A percentile compares a stretch with the other conserved stretches of the same genome.
Conservation (phyloP, 2,329 filamentous ascomycete genomes). For the Knufia petricola region DNA sequence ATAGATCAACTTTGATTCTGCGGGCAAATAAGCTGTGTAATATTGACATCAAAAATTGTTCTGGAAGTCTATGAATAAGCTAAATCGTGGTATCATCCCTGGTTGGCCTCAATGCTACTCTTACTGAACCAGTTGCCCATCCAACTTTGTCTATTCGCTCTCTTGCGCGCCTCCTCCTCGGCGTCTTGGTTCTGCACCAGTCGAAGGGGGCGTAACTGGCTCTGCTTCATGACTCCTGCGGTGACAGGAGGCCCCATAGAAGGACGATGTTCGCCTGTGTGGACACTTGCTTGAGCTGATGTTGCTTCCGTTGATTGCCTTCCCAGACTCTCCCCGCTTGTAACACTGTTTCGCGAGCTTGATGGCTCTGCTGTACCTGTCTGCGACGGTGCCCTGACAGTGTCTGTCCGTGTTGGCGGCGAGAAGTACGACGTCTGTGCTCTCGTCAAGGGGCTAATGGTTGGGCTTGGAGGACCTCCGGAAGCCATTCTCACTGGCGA, state of each 20-base stretch:
- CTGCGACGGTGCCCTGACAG: constrained; percentile 26
- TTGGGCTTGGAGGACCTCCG: constrained; percentile 45
- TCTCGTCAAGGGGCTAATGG: constrained; percentile 47
- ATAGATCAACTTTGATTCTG: too few relatives aligned
- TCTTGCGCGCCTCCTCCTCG: constrained; percentile 36
- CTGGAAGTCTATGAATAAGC: constrained; percentile 2
- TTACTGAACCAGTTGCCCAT: constrained; percentile 36
- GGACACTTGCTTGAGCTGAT: constrained; percentile 35
- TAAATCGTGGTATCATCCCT: constrained; percentile 5
- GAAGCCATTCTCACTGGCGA: constrained; percentile 36
- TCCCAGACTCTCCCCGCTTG: constrained; percentile 39
- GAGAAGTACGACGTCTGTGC: constrained; percentile 51
- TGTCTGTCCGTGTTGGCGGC: constrained; percentile 23
- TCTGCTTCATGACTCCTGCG: constrained; percentile 49
- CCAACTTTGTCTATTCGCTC: constrained; percentile 35
- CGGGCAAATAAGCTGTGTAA: neutral
- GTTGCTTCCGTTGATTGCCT: constrained; percentile 40
- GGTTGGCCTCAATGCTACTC: constrained; percentile 6
- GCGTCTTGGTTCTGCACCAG: constrained; percentile 68
- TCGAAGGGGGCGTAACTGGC: constrained; percentile 74
- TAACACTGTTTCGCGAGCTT: constrained; percentile 52
- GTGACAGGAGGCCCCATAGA: neutral
- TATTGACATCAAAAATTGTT: neutral
- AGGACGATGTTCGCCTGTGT: constrained; percentile 33
- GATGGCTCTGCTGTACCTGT: constrained; percentile 42